Evolutionary conservation across 176 grass and related monocot species (phyloP), one percentile per base, ranked within the genome.

Genomic region (Cenchrus purpureus): DNA sequence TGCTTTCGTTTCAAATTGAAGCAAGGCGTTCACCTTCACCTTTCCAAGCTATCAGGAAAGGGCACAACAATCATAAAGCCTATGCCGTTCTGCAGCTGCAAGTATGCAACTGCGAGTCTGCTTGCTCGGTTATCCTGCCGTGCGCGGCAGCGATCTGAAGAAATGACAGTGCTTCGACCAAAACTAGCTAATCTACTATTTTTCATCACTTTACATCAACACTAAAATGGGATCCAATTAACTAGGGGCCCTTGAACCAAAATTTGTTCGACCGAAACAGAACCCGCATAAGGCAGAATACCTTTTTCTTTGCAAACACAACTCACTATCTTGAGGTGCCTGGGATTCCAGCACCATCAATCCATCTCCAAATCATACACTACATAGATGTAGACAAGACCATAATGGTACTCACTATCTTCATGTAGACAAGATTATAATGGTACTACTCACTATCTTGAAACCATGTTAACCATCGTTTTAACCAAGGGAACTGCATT

Each of bases 1-100:
- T 46, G 62, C 68, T 81, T 73, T 46, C 59, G 17, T 48, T 68
- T 57, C 8, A 76, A 81, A 16, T 5, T 10, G 2, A 72, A 80
- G 67, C 57, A 15, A 86, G 40, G 19, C 2, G 5, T 14, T 3
- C 28, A 11, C 76, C 73, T 77, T 55, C 45, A 28, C 75, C 3
- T 0, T 15, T 42, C 5, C 14, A 78, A 70, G 75, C 44, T 8
- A 71, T 8, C 12, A 42, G 54, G 10, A 42, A 15, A 34, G 5
- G 37, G 7, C 20, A 19, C 8, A 61, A 25, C 8, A 60, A 60
- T 49, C 8, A 16, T 25, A 25, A 25, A 25, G 0, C 17, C 7
- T 58, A 20, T 3, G 19, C 57, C 7, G 8, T 20, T 8, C 2
- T 56, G 15, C 54, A 56, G 54, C 15, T 55, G 53, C 53, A 55